These are phyloP conservation scores for Boletus bicolor DNA, from an alignment of 768 basidiomycete species.

Conservation along the genomic window DNA sequence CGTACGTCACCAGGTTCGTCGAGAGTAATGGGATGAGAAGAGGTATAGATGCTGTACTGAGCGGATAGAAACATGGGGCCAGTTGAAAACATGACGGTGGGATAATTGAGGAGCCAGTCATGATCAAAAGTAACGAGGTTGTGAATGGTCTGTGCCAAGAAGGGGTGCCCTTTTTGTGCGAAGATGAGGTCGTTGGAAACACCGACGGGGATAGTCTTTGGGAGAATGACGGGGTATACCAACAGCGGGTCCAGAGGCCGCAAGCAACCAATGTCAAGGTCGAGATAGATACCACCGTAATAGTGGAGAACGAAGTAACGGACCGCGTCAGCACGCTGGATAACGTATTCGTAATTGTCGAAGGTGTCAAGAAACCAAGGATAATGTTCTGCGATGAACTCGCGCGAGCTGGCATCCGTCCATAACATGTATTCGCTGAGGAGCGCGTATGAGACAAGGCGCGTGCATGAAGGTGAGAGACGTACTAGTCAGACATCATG, in stretches of 20 bases:
- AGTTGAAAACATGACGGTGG: conserved; percentile 99
- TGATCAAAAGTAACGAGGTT: conserved; percentile 90
- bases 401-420: conserved; percentile 89
- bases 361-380: conserved; percentile 93
- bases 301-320: conserved; percentile 97
- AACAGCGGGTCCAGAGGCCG: conserved; percentile 85
- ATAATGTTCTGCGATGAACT: conserved; percentile 86
- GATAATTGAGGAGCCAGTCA: conserved; percentile 93
- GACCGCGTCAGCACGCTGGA: conserved; percentile 95
- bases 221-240: conserved; percentile 82
- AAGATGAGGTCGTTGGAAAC: conserved; percentile 98
- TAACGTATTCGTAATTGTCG: conserved; percentile 85
- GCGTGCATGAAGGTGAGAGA: conserved; percentile 20
- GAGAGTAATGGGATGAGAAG: conserved; percentile 57
- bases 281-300: conserved; percentile 94
- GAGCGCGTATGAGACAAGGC: conserved; percentile 14
- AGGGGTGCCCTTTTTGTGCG: conserved; percentile 76
- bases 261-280: conserved; percentile 93
- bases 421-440: conserved; percentile 92
- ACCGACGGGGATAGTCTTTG: conserved; percentile 95
- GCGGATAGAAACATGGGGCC: conserved; percentile 98
- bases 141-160: conserved; percentile 91
- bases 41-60: conserved; percentile 84
- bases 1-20: conserved; percentile 69
- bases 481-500: conserved; percentile 96